Percentiles rank a stretch among this genome's conserved stretches.
These are phyloP conservation scores for Dendrostoma leiphaemia DNA, from an alignment of 2,329 filamentous ascomycete species.

Conservation along the genomic window DNA sequence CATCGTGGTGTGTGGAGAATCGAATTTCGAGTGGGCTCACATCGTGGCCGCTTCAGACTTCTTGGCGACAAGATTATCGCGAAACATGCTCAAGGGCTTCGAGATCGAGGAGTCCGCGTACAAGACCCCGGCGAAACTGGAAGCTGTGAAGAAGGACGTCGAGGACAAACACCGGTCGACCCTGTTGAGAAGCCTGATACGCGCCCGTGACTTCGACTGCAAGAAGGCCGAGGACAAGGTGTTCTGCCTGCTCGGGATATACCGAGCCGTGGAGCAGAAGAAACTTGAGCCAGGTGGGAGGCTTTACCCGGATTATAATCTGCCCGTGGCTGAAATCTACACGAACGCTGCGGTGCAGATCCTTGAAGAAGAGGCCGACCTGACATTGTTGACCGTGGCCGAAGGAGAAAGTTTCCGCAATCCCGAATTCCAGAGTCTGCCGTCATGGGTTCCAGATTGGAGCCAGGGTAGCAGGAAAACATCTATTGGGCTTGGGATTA, in stretches of 20 bases:
- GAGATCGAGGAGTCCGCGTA: neutral
- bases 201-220: neutral
- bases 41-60: neutral
- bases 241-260: slow-evolving; percentile 21
- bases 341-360: neutral
- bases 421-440: neutral
- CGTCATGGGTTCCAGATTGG: slow-evolving; percentile 2
- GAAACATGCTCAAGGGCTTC: neutral
- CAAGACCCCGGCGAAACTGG: neutral
- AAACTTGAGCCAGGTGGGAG: neutral
- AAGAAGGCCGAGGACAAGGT: slow-evolving; percentile 9
- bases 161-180: neutral
- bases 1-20: neutral
- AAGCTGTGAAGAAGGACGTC: neutral
- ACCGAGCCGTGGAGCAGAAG: slow-evolving; percentile 20
- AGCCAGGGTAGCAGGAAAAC: neutral
- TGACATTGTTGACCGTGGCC: neutral
- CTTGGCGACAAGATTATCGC: neutral
- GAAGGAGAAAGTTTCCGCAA: neutral
- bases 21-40: neutral
- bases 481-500: neutral
- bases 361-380: neutral
- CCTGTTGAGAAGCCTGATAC: neutral
- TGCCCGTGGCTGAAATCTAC: neutral
- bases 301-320: neutral